phyloP scores from a whole-genome alignment of 495 filamentous ascomycete genomes.

The Aspergillus ellipticus region DNA sequence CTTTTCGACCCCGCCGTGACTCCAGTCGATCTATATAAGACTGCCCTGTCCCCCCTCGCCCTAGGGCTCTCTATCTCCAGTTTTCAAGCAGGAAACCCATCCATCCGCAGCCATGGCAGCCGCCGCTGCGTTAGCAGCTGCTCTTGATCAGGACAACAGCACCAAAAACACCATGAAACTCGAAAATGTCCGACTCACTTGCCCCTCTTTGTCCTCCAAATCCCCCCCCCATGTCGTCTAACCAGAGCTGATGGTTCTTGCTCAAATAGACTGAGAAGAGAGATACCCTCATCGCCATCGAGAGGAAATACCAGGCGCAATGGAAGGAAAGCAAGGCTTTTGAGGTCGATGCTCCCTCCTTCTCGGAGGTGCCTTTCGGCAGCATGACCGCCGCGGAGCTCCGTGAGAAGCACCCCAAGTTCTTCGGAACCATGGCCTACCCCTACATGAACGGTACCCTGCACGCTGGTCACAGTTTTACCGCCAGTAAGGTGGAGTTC shows the following conservation, averaged over 20 bases:
- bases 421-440: constrained; percentile 90
- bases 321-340: constrained; percentile 80
- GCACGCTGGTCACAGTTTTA: constrained; percentile 90
- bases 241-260: constrained; percentile 9
- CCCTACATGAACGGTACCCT: constrained; percentile 96
- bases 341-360: constrained; percentile 77
- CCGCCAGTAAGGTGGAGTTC: constrained; percentile 87
- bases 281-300: constrained; percentile 78
- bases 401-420: constrained; percentile 81
- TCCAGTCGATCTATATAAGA: constrained; percentile 5
- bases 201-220: constrained; percentile 25
- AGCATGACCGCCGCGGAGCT: constrained; percentile 67
- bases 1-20: constrained; percentile 27
- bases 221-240: constrained; percentile 5
- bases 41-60: constrained; percentile 16
- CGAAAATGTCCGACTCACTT: constrained; percentile 55
- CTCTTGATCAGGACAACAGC: constrained; percentile 57
- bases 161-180: constrained; percentile 69
- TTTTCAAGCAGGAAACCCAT: constrained; percentile 27
- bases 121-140: constrained; percentile 51
- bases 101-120: constrained; percentile 45
- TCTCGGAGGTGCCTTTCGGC: constrained; percentile 66
- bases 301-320: constrained; percentile 87
- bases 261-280: constrained; percentile 77
- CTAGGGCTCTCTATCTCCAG: constrained; percentile 16